Conservation (phyloP, 1,284 basidiomycete genomes). For the Kwoniella shivajii region DNA sequence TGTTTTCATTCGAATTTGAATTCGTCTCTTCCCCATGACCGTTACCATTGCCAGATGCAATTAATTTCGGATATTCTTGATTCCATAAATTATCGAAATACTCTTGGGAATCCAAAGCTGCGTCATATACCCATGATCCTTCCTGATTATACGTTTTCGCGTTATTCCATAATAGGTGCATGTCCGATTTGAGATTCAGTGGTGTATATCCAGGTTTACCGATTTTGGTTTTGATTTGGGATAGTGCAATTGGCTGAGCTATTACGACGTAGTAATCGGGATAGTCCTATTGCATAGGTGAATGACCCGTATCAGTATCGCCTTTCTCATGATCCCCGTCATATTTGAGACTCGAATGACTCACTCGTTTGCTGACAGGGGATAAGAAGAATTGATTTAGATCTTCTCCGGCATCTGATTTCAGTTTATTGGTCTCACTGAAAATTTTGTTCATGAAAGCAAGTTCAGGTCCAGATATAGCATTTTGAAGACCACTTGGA, state of each 20-base stretch:
- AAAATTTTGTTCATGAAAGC: constrained; percentile 60
- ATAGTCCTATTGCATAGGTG: constrained; percentile 57
- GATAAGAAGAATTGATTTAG: constrained; percentile 83
- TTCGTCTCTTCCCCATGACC: constrained; percentile 16
- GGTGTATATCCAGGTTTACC: constrained; percentile 76
- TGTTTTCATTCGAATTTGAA: constrained; percentile 40
- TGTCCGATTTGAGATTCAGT: constrained; percentile 74
- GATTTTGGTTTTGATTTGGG: constrained; percentile 81
- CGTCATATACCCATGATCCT: constrained; percentile 83
- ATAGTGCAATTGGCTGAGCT: constrained; percentile 77
- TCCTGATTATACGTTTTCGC: constrained; percentile 78
- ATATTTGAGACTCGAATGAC: constrained; percentile 19
- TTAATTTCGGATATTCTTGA: constrained; percentile 32
- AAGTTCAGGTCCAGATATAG: constrained; percentile 21
- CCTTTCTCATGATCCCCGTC: too few species aligned
- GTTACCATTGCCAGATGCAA: constrained; percentile 3
- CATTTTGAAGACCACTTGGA: neutral
- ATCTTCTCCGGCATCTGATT: constrained; percentile 65
- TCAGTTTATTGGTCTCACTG: constrained; percentile 54
- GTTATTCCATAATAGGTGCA: constrained; percentile 86
- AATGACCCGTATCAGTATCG: neutral
- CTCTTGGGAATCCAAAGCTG: constrained; percentile 89
- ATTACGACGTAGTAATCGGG: constrained; percentile 85
- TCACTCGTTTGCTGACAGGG: constrained; percentile 70
- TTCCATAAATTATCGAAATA: constrained; percentile 66